A percentile compares a stretch with the other conserved stretches of the same genome.
Evolutionary conservation across 2,329 filamentous ascomycete species (phyloP).

Genomic region (Lachnellula occidentalis): DNA sequence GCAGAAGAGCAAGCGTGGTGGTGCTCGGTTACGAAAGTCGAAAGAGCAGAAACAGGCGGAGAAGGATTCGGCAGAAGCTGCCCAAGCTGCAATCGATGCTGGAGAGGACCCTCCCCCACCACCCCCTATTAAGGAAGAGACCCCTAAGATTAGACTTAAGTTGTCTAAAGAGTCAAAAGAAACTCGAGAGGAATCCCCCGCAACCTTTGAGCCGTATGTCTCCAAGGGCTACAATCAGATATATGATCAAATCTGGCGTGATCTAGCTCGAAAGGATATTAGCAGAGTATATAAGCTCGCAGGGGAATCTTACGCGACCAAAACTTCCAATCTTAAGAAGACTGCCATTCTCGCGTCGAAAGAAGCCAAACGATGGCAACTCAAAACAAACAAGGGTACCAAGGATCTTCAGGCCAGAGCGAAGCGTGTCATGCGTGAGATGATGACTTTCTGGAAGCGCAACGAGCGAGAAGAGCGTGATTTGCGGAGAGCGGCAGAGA

Average conservation of each 20-base stretch:
- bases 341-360: slow-evolving; percentile 95
- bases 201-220: slow-evolving; percentile 49
- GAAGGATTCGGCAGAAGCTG: slow-evolving; percentile 77
- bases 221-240: slow-evolving; percentile 95
- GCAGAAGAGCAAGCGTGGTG: slow-evolving; percentile 45
- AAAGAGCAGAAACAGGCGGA: slow-evolving; percentile 81
- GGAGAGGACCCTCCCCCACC: slow-evolving; percentile 63
- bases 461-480: slow-evolving; percentile 98
- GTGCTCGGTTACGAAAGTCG: slow-evolving; percentile 77
- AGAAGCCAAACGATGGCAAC: slow-evolving; percentile 94
- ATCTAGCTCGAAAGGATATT: slow-evolving; percentile 88
- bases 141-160: slow-evolving; percentile 57
- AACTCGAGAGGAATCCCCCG: slow-evolving; percentile 38
- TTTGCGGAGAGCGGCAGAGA: slow-evolving; percentile 86
- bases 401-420: slow-evolving; percentile 96
- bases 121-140: slow-evolving; percentile 32
- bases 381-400: slow-evolving; percentile 95
- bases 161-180: slow-evolving; percentile 42
- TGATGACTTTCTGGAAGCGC: slow-evolving; percentile 99
- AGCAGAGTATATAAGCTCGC: slow-evolving; percentile 89
- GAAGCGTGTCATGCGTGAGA: slow-evolving; percentile 98
- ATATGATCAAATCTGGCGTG: slow-evolving; percentile 95
- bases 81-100: slow-evolving; percentile 76
- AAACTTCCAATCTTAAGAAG: slow-evolving; percentile 94
- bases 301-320: slow-evolving; percentile 75